Base-by-base conservation (phyloP, 176 grass and related monocot species). In the Cenchrus americanus region DNA sequence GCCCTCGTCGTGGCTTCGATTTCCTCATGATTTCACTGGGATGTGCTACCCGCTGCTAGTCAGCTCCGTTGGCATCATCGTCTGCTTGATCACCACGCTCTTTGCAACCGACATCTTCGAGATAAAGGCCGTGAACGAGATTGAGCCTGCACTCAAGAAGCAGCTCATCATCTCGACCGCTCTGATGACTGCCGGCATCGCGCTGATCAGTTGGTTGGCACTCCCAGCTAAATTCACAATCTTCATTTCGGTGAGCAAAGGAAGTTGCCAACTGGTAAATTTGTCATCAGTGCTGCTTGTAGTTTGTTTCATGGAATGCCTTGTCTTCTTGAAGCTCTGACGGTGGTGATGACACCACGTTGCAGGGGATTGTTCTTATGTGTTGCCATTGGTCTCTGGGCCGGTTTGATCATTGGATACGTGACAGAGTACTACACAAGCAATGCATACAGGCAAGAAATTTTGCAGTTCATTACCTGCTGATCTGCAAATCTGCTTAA, bases 401-500 rank as follows among this genome's bases (percentile, higher is more conserved):
- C 90, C 51, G 86, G 90, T n/a, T 62, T 92, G 71, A 76, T 88
- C 49, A 92, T 92, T 14, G 86, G 90, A 54, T 92, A 78, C 59
- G 86, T 85, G 15, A 92, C 86, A 24, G 86, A 92, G 62, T 88
- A 92, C 76, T 92, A 85, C 14, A 92, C 90, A 17, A 92, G 90
- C 78, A 88, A 92, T 14, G 90, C 90, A 53, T 88, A 88, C 83
- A 84, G 85, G 89, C 59, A 55, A 59, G 41, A 54, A 63, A 63
- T 23, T 9, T 8, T 21, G 19, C 5, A 27, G 30, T 14, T n/a
- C n/a, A n/a, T n/a, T n/a, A n/a, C n/a, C n/a, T n/a, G n/a, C n/a
- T n/a, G n/a, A n/a, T n/a, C n/a, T 12, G 50, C 51, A n/a, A 37
- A 37, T 37, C 34, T 37, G 34, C 34, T 37, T 30, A 1, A 68